Conservation (phyloP, 2,329 filamentous ascomycete genomes). For the Stagonosporopsis rhizophila region DNA sequence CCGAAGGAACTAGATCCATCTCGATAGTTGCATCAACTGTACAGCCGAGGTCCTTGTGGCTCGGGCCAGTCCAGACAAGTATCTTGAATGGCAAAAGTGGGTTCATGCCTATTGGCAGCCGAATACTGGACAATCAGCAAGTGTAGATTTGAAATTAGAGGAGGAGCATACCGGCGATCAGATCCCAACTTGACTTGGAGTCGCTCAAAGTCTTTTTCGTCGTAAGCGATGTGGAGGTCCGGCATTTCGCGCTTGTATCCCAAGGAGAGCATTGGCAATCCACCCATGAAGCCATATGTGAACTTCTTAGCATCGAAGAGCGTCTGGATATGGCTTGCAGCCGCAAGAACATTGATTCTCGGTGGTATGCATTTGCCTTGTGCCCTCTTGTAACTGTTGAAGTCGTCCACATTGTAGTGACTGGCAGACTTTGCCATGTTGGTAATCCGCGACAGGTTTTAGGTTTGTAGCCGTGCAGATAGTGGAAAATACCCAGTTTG, state of each 20-base stretch:
- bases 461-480: too few species aligned
- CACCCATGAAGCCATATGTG: conserved; percentile 40
- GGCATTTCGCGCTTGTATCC: conserved; percentile 41
- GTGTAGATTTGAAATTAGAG: too few species aligned
- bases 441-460: neutral
- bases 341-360: conserved; percentile 37
- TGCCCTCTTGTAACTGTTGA: conserved; percentile 30
- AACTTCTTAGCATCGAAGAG: conserved; percentile 44
- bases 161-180: conserved; percentile 34
- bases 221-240: conserved; percentile 45
- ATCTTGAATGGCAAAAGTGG: conserved; percentile 40
- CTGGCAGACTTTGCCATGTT: conserved; percentile 30
- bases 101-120: conserved; percentile 40
- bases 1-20: conserved; percentile 41
- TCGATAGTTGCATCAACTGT: conserved; percentile 37
- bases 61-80: conserved; percentile 42
- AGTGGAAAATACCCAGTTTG: neutral
- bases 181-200: conserved; percentile 38
- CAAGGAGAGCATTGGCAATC: conserved; percentile 42
- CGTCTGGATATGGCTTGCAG: conserved; percentile 35
- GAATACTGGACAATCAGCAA: conserved; percentile 34
- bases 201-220: conserved; percentile 39
- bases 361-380: conserved; percentile 29
- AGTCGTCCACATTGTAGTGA: conserved; percentile 37
- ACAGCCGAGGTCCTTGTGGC: conserved; percentile 38